These are phyloP conservation scores for Pyrrhoderma noxium DNA, from an alignment of 1,284 basidiomycete species.

Conservation along the genomic window DNA sequence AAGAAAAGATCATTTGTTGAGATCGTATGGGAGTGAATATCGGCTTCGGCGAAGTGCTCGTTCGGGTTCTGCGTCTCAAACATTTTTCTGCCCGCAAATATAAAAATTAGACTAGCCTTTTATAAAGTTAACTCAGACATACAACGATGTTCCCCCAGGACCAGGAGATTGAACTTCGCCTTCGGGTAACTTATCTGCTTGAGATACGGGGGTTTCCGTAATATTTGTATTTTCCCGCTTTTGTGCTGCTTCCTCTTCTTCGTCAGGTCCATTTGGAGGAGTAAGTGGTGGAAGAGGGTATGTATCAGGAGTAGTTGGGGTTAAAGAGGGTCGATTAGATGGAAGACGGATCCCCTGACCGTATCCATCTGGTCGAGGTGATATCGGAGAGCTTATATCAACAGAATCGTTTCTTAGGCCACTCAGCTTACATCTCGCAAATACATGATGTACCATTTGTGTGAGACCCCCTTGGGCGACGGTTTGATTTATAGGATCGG, in stretches of 20 bases:
- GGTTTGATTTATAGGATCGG: constrained; percentile 88
- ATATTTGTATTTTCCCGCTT: constrained; percentile 15
- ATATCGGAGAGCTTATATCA: constrained; percentile 21
- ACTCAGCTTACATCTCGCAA: constrained; percentile 59
- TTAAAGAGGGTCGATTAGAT: constrained; percentile 24
- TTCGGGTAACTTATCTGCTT: constrained; percentile 1
- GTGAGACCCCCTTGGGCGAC: constrained; percentile 94
- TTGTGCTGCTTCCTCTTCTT: constrained; percentile 2
- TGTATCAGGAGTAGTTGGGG: constrained; percentile 27
- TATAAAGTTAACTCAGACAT: neutral
- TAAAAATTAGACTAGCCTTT: neutral
- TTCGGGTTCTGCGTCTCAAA: constrained; percentile 27
- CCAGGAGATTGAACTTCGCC: constrained; percentile 8
- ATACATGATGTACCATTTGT: constrained; percentile 96
- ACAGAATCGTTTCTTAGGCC: constrained; percentile 22
- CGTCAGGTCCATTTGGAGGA: constrained; percentile 13
- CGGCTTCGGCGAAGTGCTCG: constrained; percentile 24
- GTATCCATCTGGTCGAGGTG: constrained; percentile 23
- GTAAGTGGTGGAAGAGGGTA: constrained; percentile 21
- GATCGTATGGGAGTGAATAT: constrained; percentile 30
- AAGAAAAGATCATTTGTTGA: constrained; percentile 79
- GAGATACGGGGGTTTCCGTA: constrained; percentile 12
- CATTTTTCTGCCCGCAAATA: constrained; percentile 17
- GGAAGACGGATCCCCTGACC: constrained; percentile 13
- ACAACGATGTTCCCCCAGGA: constrained; percentile 8